These are phyloP conservation scores for Aspergillus novofumigatus DNA, from an alignment of 2,329 filamentous ascomycete species.

Conservation along the genomic window DNA sequence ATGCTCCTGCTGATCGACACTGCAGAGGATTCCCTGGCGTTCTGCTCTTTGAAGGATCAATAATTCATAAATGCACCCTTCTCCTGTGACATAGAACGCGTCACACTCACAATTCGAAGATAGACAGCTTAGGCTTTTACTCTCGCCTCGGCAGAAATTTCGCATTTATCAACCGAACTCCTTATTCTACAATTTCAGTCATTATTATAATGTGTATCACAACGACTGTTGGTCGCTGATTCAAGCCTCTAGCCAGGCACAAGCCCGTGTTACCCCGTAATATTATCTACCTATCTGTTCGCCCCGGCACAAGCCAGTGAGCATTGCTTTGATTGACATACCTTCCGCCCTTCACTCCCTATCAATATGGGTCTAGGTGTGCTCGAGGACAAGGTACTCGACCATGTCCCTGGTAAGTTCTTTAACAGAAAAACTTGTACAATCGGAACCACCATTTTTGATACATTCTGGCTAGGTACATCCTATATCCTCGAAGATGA, in stretches of 20 bases:
- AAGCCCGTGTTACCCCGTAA: background rate
- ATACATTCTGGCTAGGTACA: slow-evolving; percentile 24
- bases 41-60: background rate
- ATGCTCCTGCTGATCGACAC: background rate
- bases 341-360: background rate
- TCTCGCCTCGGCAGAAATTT: background rate
- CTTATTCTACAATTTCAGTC: background rate
- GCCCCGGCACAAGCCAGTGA: background rate
- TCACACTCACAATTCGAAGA: background rate
- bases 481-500: slow-evolving; percentile 59
- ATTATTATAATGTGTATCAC: background rate
- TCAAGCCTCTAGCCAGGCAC: background rate
- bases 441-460: background rate
- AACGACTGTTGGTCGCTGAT: background rate
- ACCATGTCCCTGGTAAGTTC: slow-evolving; percentile 68
- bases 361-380: slow-evolving; percentile 65
- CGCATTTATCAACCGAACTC: background rate
- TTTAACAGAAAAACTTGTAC: background rate
- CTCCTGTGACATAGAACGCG: background rate
- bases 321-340: background rate
- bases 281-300: background rate
- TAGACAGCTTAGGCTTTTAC: background rate
- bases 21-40: background rate
- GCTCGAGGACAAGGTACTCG: slow-evolving; percentile 61
- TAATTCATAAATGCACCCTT: background rate